Base-by-base conservation (phyloP, 2,329 filamentous ascomycete genomes). In the Colletotrichum australisinense region DNA sequence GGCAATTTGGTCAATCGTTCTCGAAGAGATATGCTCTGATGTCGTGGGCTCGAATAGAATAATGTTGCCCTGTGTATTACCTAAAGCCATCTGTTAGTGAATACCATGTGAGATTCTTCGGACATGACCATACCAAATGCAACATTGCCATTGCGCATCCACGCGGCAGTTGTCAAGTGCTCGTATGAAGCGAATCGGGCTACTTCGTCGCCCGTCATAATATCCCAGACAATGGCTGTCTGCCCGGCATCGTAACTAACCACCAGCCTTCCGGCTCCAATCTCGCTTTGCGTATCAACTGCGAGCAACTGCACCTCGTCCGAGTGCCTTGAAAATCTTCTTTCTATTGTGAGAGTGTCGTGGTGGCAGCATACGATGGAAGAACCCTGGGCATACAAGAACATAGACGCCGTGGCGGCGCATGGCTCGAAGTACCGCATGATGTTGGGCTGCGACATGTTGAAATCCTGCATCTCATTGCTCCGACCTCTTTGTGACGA, bases 101-200 rank as follows among this genome's bases (percentile, higher is more conserved):
- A 59, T 28, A 69, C 49, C 72, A 77, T 64, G 76, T 74, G 58
- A 72, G 65, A 52, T 65, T 56, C 26, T 73, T 69, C 38, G 8
- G n/a, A 62, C 46, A 46, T 32, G 59, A 67, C 79, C 92, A 83
- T 88, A 98, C 96, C 97, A 86, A 98, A 98, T 49, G 95, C 96
- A 76, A 99, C 93, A 84, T 98, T 97, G 67, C 97, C 97, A 84
- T 98, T 98, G 57, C 93, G 90, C 95, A 99, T 98, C 95, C 97
- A 99, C 14, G 94, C 89, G 49, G 95, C 96, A 35, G 94, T 93
- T 26, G 92, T 92, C 75, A 98, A 89, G 76, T 94, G 91, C 79
- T 97, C 95, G 79, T 97, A 98, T 0, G 95, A 97, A 28, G 93
- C 92, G 84, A 98, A 98, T n/a, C 95, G 90, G 52, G 96, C 92